These are phyloP conservation scores for Tilletia caries DNA, from an alignment of 1,284 basidiomycete genomes.

Conservation along the genomic window DNA sequence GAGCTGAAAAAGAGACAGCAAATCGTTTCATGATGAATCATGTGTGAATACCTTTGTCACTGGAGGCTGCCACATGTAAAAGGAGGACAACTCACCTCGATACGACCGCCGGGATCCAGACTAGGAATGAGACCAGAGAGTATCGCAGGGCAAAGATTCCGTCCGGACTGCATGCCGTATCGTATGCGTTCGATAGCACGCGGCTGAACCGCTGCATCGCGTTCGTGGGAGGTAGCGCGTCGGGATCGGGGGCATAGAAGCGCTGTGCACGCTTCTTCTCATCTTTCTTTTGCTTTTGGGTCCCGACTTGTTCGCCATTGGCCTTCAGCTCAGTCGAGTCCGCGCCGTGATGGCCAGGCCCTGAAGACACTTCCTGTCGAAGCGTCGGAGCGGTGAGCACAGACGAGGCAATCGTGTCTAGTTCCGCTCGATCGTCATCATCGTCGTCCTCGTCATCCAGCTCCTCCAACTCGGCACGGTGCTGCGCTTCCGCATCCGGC, in stretches of 20 bases:
- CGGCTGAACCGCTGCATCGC: constrained; percentile 18
- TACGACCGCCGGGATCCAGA: constrained; percentile 63
- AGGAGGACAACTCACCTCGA: constrained; percentile 19
- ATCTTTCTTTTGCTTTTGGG: constrained; percentile 12
- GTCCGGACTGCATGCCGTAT: constrained; percentile 50
- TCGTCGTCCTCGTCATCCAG: not conserved
- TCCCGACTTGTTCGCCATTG: too few relatives aligned
- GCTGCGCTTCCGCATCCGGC: not conserved
- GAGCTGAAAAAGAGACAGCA: not conserved
- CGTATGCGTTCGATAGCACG: constrained; percentile 18
- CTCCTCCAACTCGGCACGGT: not conserved
- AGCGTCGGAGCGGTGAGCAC: too few relatives aligned
- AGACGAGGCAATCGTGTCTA: not conserved
- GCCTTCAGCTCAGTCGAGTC: too few relatives aligned
- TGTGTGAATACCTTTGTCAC: too few relatives aligned
- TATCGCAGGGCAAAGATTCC: constrained; percentile 64
- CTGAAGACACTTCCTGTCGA: not conserved
- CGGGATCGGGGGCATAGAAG: constrained; percentile 11
- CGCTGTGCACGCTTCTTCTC: constrained; percentile 19
- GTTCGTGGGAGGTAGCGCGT: constrained; percentile 21
- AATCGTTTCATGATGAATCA: not conserved
- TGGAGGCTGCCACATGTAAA: not conserved
- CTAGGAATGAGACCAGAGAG: constrained; percentile 60
- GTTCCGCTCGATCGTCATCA: not conserved
- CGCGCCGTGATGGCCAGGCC: not conserved